phyloP scores from a whole-genome alignment of 2,329 filamentous ascomycete species.

The Microdochium paspali region DNA sequence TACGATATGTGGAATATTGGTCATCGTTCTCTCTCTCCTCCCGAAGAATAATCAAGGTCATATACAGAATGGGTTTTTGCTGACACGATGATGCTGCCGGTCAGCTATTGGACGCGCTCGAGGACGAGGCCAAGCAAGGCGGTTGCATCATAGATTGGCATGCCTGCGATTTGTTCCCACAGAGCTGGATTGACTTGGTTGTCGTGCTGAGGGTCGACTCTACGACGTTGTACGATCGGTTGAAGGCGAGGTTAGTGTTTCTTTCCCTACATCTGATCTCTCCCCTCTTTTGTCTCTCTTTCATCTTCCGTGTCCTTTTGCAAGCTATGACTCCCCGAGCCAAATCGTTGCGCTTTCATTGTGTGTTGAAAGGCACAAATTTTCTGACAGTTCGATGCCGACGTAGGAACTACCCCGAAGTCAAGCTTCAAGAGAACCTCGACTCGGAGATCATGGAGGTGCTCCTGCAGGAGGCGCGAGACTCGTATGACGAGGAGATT shows the following conservation, averaged over 20 bases:
- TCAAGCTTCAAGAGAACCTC: constrained; percentile 90
- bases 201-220: constrained; percentile 82
- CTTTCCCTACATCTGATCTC: not conserved
- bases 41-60: too few relatives aligned
- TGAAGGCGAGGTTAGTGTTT: constrained; percentile 54
- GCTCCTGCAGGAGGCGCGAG: constrained; percentile 78
- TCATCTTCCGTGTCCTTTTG: not conserved
- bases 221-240: constrained; percentile 71
- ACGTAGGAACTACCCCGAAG: constrained; percentile 65
- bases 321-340: too few relatives aligned
- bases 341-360: too few relatives aligned
- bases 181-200: constrained; percentile 89
- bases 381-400: too few relatives aligned
- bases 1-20: too few relatives aligned
- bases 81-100: not conserved
- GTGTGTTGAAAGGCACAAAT: too few relatives aligned
- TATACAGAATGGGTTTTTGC: not conserved
- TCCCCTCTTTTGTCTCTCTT: not conserved
- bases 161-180: constrained; percentile 89
- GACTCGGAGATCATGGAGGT: constrained; percentile 98
- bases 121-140: constrained; percentile 67
- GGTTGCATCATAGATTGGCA: constrained; percentile 97
- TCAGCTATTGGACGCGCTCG: constrained; percentile 79
- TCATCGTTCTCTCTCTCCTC: too few relatives aligned
- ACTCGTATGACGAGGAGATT: constrained; percentile 77